A percentile compares a stretch with the other conserved stretches of the same genome.
phyloP scores from a whole-genome alignment of 768 basidiomycete genomes.

The Clavaria fumosa region DNA sequence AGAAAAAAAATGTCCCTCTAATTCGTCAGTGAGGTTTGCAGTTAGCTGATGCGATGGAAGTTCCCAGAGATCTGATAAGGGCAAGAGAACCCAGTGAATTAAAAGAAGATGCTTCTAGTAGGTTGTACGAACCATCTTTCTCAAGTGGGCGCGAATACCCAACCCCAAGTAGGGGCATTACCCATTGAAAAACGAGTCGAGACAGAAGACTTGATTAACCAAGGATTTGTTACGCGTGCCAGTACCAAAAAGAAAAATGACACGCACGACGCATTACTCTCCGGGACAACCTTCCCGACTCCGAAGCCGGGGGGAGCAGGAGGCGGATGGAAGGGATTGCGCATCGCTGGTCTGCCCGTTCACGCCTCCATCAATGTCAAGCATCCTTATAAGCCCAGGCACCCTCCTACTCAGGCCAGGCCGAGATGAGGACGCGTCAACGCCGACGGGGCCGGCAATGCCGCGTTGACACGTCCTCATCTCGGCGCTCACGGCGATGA shows the following conservation, averaged over 20 bases:
- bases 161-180: constrained; percentile 36
- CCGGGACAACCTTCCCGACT: constrained; percentile 11
- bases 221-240: constrained; percentile 1
- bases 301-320: constrained; percentile 14
- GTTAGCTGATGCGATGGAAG: constrained; percentile 27
- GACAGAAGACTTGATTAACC: constrained; percentile 25
- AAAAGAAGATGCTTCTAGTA: neutral
- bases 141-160: constrained; percentile 43
- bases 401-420: too few species aligned
- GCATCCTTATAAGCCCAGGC: too few species aligned
- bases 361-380: too few species aligned
- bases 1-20: constrained; percentile 33
- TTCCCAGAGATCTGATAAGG: constrained; percentile 35
- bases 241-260: neutral
- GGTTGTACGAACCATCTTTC: constrained; percentile 31
- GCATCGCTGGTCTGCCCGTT: constrained; percentile 5
- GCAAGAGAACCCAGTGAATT: neutral
- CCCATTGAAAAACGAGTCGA: constrained; percentile 35
- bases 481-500: too few species aligned
- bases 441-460: too few species aligned
- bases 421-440: too few species aligned
- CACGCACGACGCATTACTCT: constrained; percentile 21
- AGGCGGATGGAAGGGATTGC: constrained; percentile 11
- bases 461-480: too few species aligned
- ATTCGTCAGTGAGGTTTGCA: constrained; percentile 21